Evolutionary conservation across 2,329 filamentous ascomycete species (phyloP).

Genomic region (Sporothrix pseudoabietina): DNA sequence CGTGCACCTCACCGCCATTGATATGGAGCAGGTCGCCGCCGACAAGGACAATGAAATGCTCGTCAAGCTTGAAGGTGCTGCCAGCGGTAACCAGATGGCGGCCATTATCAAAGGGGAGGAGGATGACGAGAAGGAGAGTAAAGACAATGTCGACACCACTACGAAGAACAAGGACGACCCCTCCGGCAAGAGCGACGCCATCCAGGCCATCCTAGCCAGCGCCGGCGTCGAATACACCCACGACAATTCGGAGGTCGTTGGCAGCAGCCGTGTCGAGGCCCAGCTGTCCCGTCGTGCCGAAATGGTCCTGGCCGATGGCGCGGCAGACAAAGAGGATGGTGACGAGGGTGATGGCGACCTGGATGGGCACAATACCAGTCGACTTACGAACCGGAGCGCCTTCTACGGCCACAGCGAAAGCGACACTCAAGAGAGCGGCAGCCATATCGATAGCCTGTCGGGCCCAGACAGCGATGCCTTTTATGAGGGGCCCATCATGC

Average conservation of each 20-base stretch:
- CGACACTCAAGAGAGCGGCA: constrained; percentile 15
- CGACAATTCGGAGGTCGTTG: constrained; percentile 93
- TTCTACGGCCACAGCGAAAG: constrained; percentile 31
- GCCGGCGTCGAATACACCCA: constrained; percentile 95
- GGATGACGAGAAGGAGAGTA: constrained; percentile 44
- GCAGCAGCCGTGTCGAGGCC: constrained; percentile 88
- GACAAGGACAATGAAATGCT: constrained; percentile 52
- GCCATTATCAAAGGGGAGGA: constrained; percentile 48
- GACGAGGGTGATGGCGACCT: constrained; percentile 36
- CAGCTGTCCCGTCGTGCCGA: constrained; percentile 77
- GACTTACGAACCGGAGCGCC: constrained; percentile 35
- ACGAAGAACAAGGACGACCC: constrained; percentile 39
- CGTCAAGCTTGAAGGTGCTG: constrained; percentile 51
- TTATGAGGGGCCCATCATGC: constrained; percentile 46
- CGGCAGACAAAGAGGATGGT: constrained; percentile 40
- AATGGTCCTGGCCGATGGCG: constrained; percentile 49
- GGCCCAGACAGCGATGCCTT: constrained; percentile 40
- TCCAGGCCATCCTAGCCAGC: constrained; percentile 84
- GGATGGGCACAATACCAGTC: constrained; percentile 44
- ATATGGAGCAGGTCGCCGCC: constrained; percentile 63
- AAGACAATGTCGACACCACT: constrained; percentile 38
- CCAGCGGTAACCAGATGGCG: constrained; percentile 73
- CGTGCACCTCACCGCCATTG: constrained; percentile 75
- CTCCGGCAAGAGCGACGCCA: constrained; percentile 63
- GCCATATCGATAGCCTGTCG: constrained; percentile 10